These are phyloP conservation scores for Cladorrhinum sp. DNA, from an alignment of 2,329 filamentous ascomycete species.

Conservation along the genomic window DNA sequence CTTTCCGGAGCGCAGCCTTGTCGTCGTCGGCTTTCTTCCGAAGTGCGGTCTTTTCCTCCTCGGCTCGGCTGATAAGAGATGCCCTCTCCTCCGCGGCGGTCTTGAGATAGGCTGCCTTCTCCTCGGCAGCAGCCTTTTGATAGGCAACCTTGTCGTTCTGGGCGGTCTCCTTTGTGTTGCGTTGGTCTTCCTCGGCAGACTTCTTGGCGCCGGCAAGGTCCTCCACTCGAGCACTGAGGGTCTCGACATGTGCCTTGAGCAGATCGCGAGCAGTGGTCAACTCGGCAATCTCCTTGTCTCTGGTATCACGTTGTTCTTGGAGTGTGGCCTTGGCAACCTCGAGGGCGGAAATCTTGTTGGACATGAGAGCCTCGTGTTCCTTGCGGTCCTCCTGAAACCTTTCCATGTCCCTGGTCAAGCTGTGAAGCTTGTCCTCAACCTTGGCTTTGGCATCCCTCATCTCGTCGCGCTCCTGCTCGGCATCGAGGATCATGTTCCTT, in stretches of 20 bases:
- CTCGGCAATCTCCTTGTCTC: constrained; percentile 26
- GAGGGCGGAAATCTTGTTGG: constrained; percentile 25
- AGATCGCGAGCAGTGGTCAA: constrained; percentile 20
- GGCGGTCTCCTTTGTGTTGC: constrained; percentile 18
- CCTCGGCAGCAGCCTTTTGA: constrained; percentile 13
- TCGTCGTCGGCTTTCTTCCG: constrained; percentile 11
- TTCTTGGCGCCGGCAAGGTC: constrained; percentile 17
- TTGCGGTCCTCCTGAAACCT: constrained; percentile 23
- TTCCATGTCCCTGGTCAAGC: constrained; percentile 21
- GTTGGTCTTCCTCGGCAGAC: constrained; percentile 23
- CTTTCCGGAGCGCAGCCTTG: constrained; percentile 12
- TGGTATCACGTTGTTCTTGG: constrained; percentile 25
- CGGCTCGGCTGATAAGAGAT: constrained; percentile 18
- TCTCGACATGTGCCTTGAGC: constrained; percentile 18
- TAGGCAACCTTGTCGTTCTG: not conserved
- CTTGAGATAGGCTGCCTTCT: not conserved
- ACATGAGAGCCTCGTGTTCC: constrained; percentile 22
- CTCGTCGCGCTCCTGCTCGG: constrained; percentile 36
- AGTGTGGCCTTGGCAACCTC: constrained; percentile 24
- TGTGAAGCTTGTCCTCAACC: constrained; percentile 15
- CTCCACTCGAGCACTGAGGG: constrained; percentile 13
- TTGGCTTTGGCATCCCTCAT: constrained; percentile 28
- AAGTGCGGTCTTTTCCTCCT: constrained; percentile 26
- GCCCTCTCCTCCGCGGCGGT: not conserved
- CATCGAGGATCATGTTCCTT: constrained; percentile 34